Percentiles rank a stretch among this genome's conserved stretches.
Conservation (phyloP, 257 asterid genomes). For the Penstemon davidsonii region DNA sequence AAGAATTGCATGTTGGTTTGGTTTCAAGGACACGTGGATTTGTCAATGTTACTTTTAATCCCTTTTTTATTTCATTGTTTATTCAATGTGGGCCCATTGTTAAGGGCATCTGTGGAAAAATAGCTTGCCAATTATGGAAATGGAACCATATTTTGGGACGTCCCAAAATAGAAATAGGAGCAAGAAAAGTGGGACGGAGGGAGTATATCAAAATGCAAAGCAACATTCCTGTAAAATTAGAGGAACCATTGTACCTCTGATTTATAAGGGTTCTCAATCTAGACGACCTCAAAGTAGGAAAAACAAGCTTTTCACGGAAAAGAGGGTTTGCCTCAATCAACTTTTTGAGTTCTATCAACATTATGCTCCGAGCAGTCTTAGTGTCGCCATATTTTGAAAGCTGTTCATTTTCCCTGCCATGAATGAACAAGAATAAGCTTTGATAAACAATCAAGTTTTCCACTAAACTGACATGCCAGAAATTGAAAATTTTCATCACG, state of each 20-base stretch:
- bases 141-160: too few relatives aligned
- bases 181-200: too few relatives aligned
- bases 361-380: constrained; percentile 94
- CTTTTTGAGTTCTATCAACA: constrained; percentile 93
- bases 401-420: constrained; percentile 95
- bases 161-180: too few relatives aligned
- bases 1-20: too few relatives aligned
- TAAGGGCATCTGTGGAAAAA: too few relatives aligned
- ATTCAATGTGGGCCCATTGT: too few relatives aligned
- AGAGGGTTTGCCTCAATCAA: constrained; percentile 96
- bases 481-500: neutral
- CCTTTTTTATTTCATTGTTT: too few relatives aligned
- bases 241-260: constrained; percentile 62
- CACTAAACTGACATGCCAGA: neutral
- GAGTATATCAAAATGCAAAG: neutral
- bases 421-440: constrained; percentile 25
- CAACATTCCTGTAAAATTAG: constrained; percentile 5
- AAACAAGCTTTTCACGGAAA: constrained; percentile 91
- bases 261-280: constrained; percentile 91
- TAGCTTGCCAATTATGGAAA: too few relatives aligned
- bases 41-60: too few relatives aligned
- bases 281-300: constrained; percentile 86
- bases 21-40: too few relatives aligned
- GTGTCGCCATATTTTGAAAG: constrained; percentile 97
- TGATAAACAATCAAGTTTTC: neutral